Evolutionary conservation across 768 basidiomycete species (phyloP).

Genomic region (Rhodotorula sphaerocarpa): DNA sequence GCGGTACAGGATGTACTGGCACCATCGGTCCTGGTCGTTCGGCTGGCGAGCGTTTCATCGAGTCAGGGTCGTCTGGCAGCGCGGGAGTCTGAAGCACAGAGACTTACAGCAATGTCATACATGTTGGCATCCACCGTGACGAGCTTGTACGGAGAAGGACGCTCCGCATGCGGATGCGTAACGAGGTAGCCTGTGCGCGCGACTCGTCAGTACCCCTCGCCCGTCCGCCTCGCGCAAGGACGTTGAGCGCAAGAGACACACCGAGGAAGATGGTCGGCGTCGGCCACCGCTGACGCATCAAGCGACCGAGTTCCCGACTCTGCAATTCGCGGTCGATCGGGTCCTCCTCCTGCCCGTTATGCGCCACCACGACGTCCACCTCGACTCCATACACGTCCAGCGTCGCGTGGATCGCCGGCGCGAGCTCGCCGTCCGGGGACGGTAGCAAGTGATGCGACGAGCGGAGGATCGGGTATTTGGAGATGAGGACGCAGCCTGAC

Average conservation of each 20-base stretch:
- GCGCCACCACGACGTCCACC: constrained; percentile 74
- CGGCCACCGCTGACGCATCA: constrained; percentile 53
- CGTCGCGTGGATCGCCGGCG: constrained; percentile 26
- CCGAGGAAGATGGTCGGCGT: constrained; percentile 58
- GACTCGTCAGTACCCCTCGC: no score
- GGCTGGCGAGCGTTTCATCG: not conserved
- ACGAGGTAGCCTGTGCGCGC: constrained; percentile 54
- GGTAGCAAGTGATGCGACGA: constrained; percentile 79
- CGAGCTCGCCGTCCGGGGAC: constrained; percentile 52
- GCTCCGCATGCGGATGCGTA: constrained; percentile 55
- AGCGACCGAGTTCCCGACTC: constrained; percentile 65
- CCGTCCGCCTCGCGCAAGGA: no score
- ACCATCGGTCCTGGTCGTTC: constrained; percentile 50
- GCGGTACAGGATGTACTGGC: constrained; percentile 82
- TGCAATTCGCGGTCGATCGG: constrained; percentile 80
- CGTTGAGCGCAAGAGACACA: not conserved
- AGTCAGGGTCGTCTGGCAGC: not conserved
- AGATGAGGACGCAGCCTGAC: constrained; percentile 18
- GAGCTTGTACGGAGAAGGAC: constrained; percentile 67
- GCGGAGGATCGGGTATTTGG: constrained; percentile 75
- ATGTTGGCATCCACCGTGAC: constrained; percentile 68
- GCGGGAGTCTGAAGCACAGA: no score
- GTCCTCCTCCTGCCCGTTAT: constrained; percentile 92
- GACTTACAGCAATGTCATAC: constrained; percentile 60
- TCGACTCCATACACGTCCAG: constrained; percentile 54